Base-by-base conservation (phyloP, 768 basidiomycete genomes). In the Serendipita sp. region DNA sequence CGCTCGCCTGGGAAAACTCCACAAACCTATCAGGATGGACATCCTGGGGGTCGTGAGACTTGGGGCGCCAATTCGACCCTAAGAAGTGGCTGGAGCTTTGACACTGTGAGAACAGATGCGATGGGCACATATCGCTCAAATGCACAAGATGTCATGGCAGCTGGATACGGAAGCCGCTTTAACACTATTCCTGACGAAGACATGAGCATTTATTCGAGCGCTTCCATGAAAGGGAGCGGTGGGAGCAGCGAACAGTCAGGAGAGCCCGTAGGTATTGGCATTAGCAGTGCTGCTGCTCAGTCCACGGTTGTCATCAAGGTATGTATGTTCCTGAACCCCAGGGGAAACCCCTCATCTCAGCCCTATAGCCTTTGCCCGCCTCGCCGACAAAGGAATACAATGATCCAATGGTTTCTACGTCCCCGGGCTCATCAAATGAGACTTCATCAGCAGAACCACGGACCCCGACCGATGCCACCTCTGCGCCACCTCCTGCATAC, bases 71-170 rank as follows among this genome's bases (percentile, higher is more conserved):
- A 81, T 66, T 83, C 81, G 51, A 91, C 92, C 1, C 80, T 95
- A 75, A 82, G 83, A 71, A 93, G 89, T 71, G 92, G 92, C 67
- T 98, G 95, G 96, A 91, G 89, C 72, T 98, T 98, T 72, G 93
- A 93, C 70, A 94, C 91, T 1, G 77, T 92, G 69, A 65, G 71
- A 35, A 85, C 79, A 66, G 80, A 86, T 3, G 77, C 81, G 7
- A 87, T 90, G 83, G 88, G 88, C 46, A 85, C 88, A 2, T 84
- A 86, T 71, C 82, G 84, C 60, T 85, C 81, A 65, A 85, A 86
- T 77, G 79, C 84, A 5, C 83, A 80, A 69, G 87, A 89, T 70
- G 74, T 88, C 28, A 68, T 70, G 3, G 74, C 80, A 81, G 34
- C 70, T 71, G 68, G 58, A 66, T 64, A 62, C 23, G 54, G 60